These are phyloP conservation scores for Cajanus cajan DNA, from an alignment of 306 rosid species.

Conservation along the genomic window DNA sequence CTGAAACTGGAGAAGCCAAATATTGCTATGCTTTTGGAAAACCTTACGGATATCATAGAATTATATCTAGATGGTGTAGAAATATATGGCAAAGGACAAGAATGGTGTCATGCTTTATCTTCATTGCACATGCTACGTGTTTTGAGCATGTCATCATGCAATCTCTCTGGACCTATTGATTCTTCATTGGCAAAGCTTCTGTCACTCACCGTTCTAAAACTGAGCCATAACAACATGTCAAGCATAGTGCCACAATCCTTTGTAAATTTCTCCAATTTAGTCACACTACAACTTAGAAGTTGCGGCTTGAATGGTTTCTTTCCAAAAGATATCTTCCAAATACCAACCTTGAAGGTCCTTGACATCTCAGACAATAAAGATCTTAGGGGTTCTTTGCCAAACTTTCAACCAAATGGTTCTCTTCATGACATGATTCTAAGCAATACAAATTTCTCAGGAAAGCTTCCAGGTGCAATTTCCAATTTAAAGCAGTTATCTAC, in stretches of 20 bases:
- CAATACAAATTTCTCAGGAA: slow-evolving; percentile 34
- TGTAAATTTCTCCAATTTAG: slow-evolving; percentile 26
- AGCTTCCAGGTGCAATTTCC: slow-evolving; percentile 12
- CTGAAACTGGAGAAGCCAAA: slow-evolving; percentile 23
- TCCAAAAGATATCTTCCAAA: slow-evolving; percentile 32
- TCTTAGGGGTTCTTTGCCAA: slow-evolving; percentile 39
- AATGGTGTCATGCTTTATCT: slow-evolving; percentile 47
- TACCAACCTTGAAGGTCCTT: slow-evolving; percentile 28
- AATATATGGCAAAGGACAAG: slow-evolving; percentile 27
- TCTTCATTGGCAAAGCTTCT: slow-evolving; percentile 31
- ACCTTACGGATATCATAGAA: slow-evolving; percentile 34
- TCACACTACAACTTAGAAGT: background rate
- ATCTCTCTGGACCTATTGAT: slow-evolving; percentile 43
- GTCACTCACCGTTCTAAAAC: background rate
- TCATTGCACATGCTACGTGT: slow-evolving; percentile 5
- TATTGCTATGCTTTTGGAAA: slow-evolving; percentile 20
- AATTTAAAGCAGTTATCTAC: slow-evolving; percentile 25
- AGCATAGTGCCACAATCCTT: slow-evolving; percentile 32
- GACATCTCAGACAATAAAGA: slow-evolving; percentile 28
- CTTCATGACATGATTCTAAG: background rate
- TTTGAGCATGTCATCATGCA: slow-evolving; percentile 40
- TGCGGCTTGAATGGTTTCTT: slow-evolving; percentile 28
- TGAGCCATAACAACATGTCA: slow-evolving; percentile 25
- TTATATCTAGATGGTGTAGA: slow-evolving; percentile 48
- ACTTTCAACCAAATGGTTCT: slow-evolving; percentile 21